Evolutionary conservation across 306 rosid species (phyloP).

Genomic region (Astragalus glycyphyllos): DNA sequence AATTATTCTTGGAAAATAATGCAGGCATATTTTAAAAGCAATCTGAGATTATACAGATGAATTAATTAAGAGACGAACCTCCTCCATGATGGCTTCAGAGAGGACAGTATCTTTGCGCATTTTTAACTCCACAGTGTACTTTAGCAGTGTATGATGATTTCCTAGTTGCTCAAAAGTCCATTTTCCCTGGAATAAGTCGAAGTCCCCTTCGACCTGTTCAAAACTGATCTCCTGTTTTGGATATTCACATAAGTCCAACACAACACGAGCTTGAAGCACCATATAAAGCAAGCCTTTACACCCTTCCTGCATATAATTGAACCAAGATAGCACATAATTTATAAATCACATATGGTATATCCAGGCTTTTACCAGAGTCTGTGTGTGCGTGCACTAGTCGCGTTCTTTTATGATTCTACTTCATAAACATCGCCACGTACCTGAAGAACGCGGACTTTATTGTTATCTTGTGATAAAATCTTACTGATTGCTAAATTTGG

Average conservation of each 20-base stretch:
- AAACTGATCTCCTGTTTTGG: constrained; percentile 83
- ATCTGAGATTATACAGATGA: constrained; percentile 7
- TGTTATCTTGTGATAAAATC: constrained; percentile 81
- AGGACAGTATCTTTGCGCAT: constrained; percentile 88
- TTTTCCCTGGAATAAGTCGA: constrained; percentile 80
- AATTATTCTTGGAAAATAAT: neutral
- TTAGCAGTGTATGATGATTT: constrained; percentile 82
- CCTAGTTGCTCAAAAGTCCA: constrained; percentile 94
- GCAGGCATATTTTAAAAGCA: neutral
- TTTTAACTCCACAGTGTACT: constrained; percentile 89
- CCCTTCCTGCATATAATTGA: constrained; percentile 70
- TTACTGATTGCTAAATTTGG: constrained; percentile 87
- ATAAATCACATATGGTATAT: neutral
- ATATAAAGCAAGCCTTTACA: constrained; percentile 91
- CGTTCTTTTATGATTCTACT: constrained; percentile 20
- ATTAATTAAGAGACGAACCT: constrained; percentile 51
- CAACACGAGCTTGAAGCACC: constrained; percentile 98
- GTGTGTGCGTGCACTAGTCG: too few species aligned
- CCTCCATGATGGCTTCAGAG: constrained; percentile 95
- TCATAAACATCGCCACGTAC: constrained; percentile 45
- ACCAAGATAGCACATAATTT: constrained; percentile 1
- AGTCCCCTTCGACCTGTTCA: constrained; percentile 94
- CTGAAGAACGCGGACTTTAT: constrained; percentile 87
- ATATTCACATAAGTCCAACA: constrained; percentile 77
- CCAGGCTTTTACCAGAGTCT: too few species aligned